These are phyloP conservation scores for Stachybotrys elegans DNA, from an alignment of 2,329 filamentous ascomycete species.

Conservation along the genomic window DNA sequence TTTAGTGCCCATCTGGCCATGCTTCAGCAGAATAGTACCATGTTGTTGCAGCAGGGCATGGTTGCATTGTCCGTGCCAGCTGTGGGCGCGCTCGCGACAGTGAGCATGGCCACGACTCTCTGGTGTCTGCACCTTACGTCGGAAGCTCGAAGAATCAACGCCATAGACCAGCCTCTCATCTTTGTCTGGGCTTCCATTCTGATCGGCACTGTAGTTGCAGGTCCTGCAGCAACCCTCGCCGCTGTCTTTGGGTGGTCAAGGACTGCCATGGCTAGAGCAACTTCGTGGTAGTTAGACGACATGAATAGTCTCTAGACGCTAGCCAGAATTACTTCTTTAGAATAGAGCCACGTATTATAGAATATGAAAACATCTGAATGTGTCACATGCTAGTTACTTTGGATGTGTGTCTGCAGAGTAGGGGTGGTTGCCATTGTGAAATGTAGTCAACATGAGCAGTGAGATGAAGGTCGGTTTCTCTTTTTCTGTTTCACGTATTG, in stretches of 20 bases:
- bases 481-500: too few relatives aligned
- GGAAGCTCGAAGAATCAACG: neutral
- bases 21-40: neutral
- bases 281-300: too few relatives aligned
- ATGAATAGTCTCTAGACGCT: too few relatives aligned
- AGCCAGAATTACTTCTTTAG: too few relatives aligned
- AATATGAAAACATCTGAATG: too few relatives aligned
- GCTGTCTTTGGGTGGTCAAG: neutral
- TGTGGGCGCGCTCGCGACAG: neutral
- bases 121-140: neutral
- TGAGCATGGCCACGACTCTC: neutral
- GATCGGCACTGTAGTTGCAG: neutral
- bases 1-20: neutral
- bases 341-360: too few relatives aligned
- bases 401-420: too few relatives aligned
- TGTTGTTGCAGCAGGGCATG: neutral
- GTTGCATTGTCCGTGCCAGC: neutral
- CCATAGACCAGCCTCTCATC: neutral
- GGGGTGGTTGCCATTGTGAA: too few relatives aligned
- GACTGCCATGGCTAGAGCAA: neutral
- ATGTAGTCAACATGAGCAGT: too few relatives aligned
- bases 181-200: neutral
- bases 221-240: neutral
- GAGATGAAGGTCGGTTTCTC: too few relatives aligned
- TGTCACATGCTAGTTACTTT: too few relatives aligned